phyloP scores from a whole-genome alignment of 306 rosid species.

The Rosa multiflora region DNA sequence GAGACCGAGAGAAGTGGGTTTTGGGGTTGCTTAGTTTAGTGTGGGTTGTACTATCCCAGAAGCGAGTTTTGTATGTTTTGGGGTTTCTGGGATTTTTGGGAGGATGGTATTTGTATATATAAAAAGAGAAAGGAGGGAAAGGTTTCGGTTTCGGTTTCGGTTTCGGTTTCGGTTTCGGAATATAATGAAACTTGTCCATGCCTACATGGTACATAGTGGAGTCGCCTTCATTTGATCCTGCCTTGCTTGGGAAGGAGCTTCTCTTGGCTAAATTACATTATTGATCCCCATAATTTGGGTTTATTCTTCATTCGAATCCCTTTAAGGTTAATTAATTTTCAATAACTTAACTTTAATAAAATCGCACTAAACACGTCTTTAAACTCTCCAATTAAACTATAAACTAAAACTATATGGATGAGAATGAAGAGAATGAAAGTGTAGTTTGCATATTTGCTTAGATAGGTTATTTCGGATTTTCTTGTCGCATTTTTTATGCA shows the following conservation, averaged over 20 bases:
- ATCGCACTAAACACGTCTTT: not conserved
- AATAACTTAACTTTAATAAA: not conserved
- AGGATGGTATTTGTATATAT: not conserved
- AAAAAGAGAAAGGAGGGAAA: conserved; percentile 12
- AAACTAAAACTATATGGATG: too few species aligned
- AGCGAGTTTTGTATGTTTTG: not conserved
- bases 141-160: not conserved
- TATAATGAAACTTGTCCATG: conserved; percentile 3
- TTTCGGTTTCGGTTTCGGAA: not conserved
- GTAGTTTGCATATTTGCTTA: too few species aligned
- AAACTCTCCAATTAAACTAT: not conserved
- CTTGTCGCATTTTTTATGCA: too few species aligned
- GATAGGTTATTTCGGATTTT: too few species aligned
- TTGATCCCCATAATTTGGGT: not conserved
- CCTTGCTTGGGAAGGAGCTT: not conserved
- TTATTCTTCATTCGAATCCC: not conserved
- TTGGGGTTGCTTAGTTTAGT: not conserved
- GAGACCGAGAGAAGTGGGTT: not conserved
- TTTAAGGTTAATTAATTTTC: not conserved
- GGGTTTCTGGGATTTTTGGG: not conserved
- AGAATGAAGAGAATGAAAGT: too few species aligned
- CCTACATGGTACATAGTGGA: too few species aligned
- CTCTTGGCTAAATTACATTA: not conserved
- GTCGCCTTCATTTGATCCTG: not conserved
- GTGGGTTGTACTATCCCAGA: not conserved